Evolutionary conservation across 2,329 filamentous ascomycete species (phyloP), one percentile per base, ranked within the genome.

Genomic region (Xylariaceae sp.): DNA sequence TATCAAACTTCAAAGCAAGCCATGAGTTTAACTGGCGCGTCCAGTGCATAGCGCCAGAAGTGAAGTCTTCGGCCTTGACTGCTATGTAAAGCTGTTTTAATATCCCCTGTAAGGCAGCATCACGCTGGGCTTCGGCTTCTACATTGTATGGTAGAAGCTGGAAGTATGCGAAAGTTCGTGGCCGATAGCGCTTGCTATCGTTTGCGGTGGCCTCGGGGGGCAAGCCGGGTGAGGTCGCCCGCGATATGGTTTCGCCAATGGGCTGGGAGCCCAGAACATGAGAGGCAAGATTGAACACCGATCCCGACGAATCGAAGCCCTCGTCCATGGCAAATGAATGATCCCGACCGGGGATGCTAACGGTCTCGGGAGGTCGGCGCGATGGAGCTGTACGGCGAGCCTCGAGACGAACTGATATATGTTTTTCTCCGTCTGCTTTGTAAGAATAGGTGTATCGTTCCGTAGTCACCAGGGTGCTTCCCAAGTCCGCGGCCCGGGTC

Each of bases 1-100:
- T 90, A 74, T 99, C 92, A 69, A 99, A 99, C 78, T 99, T 99
- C 72, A 99, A 84, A 51, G 87, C 88, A 62, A 99, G 79, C 94
- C 95, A 99, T 72, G 88, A 89, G 68, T 91, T 85, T 47, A 99
- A 85, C 80, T 99, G 94, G 63, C 92, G 85, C 12, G 94, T 96
- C 94, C 94, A 99, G 73, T 99, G 92, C 58, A 96, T 79, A 31
- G 92, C 94, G 35, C 94, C 94, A 0, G 92, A 89, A 29, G 88
- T 86, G 72, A 97, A 97, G 72, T 99, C 94, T 62, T 96, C 91
- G 3, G 94, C 87, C 68, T 91, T 87, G 60, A 99, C 80, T 54
- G 92, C 84, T 64, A 96, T 89, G 71, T 96, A 97, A 32, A 99
- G 85, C 67, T 96, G 89, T 70, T 91, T 94, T 63, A 97, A 79